Base-by-base conservation (phyloP, 768 basidiomycete genomes). In the Leccinum arenicola region DNA sequence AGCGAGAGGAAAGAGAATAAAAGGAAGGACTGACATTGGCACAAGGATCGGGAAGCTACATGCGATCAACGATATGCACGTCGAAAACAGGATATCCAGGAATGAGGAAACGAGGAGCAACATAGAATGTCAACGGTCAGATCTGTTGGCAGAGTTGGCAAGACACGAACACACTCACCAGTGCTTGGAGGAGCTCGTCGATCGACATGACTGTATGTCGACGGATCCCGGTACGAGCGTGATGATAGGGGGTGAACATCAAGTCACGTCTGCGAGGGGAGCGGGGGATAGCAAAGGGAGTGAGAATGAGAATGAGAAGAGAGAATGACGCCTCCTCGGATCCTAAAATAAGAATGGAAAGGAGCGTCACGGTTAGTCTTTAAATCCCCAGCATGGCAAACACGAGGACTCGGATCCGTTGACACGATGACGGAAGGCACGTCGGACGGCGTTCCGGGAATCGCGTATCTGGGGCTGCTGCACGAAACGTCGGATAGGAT, bases 1-100 rank as follows among this genome's bases (percentile, higher is more conserved):
- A 21, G 19, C 12, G 31, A 19, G 48, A 49, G 23, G 3, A 12
- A 6, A 27, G 12, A 7, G 23, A 55, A 21, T 7, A 38, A 11
- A 9, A 29, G 52, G n/a, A 14, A 33, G 31, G 27, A 54, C 64
- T 57, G 17, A 66, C 64, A n/a, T 57, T 54, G 45, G 45, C 50
- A 14, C 33, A 49, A 12, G 55, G 54, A 50, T 66, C 61, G 11
- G 65, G 65, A 35, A 66, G 65, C 65, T 66, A 43, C 9, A 17
- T 11, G 7, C n/a, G 5, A 35, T 6, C 10, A 33, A 9, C 27
- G 29, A 31, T 15, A 15, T 10, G 49, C 6, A 2, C 17, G 33
- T 14, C 56, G 7, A 14, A n/a, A 19, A 10, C 19, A 29, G 14
- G 4, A 19, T 14, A 12, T 14, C 27, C 15, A 11, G 12, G 43